Conservation (phyloP, 768 basidiomycete species). For the Termitomyces bulborhizus region DNA sequence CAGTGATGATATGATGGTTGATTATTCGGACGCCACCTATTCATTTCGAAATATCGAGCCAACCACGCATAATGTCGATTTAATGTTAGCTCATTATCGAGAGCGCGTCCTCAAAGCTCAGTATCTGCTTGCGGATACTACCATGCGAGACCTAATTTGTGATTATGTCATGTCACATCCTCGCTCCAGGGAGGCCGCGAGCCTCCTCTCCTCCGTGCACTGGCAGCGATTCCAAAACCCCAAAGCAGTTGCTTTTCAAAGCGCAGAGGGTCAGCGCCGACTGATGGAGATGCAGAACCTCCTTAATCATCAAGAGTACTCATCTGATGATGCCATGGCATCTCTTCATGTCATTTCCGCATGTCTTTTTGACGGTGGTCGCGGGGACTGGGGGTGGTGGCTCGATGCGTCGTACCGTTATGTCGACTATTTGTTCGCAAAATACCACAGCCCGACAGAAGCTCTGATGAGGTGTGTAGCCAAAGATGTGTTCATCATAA, state of each 20-base stretch:
- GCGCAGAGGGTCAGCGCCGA: slow-evolving; percentile 15
- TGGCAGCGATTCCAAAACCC: slow-evolving; percentile 19
- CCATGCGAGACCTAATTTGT: slow-evolving; percentile 42
- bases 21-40: not conserved
- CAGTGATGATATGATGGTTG: not conserved
- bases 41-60: slow-evolving; percentile 12
- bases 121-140: slow-evolving; percentile 58
- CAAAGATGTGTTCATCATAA: slow-evolving; percentile 69
- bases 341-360: slow-evolving; percentile 71
- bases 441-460: slow-evolving; percentile 32
- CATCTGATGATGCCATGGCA: slow-evolving; percentile 71
- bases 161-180: slow-evolving; percentile 39
- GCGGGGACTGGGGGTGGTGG: slow-evolving; percentile 64
- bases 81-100: slow-evolving; percentile 44
- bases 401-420: slow-evolving; percentile 55
- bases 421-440: slow-evolving; percentile 41
- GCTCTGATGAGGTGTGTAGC: slow-evolving; percentile 38
- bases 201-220: slow-evolving; percentile 60
- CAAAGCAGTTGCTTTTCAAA: slow-evolving; percentile 17
- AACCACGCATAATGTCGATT: slow-evolving; percentile 18
- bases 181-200: slow-evolving; percentile 52
- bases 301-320: slow-evolving; percentile 21
- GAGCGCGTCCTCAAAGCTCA: slow-evolving; percentile 58
- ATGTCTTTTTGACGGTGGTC: slow-evolving; percentile 73
- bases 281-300: slow-evolving; percentile 21